Evolutionary conservation across 1,284 basidiomycete genomes (phyloP).

Genomic region (Takashimella koratensis): DNA sequence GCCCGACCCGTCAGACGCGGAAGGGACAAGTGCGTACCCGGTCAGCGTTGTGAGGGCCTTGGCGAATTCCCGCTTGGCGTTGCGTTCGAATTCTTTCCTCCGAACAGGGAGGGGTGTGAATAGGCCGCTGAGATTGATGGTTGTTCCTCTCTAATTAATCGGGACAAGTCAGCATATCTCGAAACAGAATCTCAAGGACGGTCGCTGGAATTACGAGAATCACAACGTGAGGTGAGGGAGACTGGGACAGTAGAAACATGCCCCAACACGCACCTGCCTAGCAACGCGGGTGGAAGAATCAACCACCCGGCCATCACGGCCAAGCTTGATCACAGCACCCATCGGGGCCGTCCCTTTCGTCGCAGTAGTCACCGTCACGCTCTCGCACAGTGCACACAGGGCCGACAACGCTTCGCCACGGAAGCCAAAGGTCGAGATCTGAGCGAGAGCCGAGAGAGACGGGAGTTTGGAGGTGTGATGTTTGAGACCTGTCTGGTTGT

Average conservation of each 20-base stretch:
- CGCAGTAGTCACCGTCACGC: conserved; percentile 68
- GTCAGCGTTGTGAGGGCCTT: conserved; percentile 78
- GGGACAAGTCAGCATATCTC: conserved; percentile 1
- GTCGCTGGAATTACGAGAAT: too few relatives aligned
- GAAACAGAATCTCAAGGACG: too few relatives aligned
- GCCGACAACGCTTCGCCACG: conserved; percentile 93
- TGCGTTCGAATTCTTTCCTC: conserved; percentile 85
- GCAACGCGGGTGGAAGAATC: conserved; percentile 60
- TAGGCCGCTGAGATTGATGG: conserved; percentile 67
- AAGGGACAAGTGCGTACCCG: conserved; percentile 84
- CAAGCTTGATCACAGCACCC: conserved; percentile 72
- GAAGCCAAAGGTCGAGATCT: conserved; percentile 86
- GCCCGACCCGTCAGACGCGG: conserved; percentile 46
- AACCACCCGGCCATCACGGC: conserved; percentile 59
- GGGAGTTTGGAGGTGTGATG: conserved; percentile 91
- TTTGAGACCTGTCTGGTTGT: conserved; percentile 65
- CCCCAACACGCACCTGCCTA: conserved; percentile 67
- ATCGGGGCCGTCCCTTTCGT: conserved; percentile 67
- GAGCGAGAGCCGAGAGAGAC: conserved; percentile 68
- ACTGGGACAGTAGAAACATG: too few relatives aligned
- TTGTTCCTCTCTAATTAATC: conserved; percentile 91
- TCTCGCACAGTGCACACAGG: conserved; percentile 77
- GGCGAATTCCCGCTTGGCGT: conserved; percentile 83
- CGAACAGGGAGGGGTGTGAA: conserved; percentile 85
- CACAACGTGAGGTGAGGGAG: too few relatives aligned